Percentiles rank a stretch among this genome's conserved stretches.
These are phyloP conservation scores for Pueraria montana DNA, from an alignment of 306 rosid species.

Conservation along the genomic window DNA sequence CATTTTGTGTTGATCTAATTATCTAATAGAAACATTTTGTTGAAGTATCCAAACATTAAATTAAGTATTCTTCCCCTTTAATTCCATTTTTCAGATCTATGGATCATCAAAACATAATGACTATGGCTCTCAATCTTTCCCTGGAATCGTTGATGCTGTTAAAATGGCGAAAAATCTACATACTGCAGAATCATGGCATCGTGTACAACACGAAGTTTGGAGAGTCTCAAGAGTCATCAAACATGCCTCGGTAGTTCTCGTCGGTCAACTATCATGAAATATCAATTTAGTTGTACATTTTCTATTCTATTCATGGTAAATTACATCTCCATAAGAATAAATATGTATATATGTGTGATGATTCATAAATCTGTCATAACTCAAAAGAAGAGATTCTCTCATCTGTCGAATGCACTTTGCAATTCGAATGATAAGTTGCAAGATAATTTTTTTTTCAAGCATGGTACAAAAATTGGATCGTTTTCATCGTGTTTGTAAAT, in stretches of 20 bases:
- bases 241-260: slow-evolving; percentile 64
- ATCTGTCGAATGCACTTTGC: neutral
- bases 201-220: slow-evolving; percentile 76
- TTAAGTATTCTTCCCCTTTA: neutral
- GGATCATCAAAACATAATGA: slow-evolving; percentile 72
- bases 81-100: slow-evolving; percentile 59
- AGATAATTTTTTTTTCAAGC: neutral
- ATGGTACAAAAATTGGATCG: neutral
- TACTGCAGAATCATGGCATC: slow-evolving; percentile 66
- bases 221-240: slow-evolving; percentile 73
- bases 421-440: slow-evolving; percentile 25
- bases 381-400: neutral
- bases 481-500: neutral
- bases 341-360: neutral
- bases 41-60: neutral
- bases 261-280: slow-evolving; percentile 66
- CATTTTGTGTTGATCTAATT: neutral
- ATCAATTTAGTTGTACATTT: neutral
- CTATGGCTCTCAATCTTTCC: slow-evolving; percentile 71
- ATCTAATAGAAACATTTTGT: neutral
- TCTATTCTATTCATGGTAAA: neutral
- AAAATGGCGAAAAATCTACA: slow-evolving; percentile 54
- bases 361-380: neutral
- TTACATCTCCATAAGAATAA: slow-evolving; percentile 14
- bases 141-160: slow-evolving; percentile 67